Base-by-base conservation (phyloP, 805 yeast species). In the Saccharomycopsis selenospora region DNA sequence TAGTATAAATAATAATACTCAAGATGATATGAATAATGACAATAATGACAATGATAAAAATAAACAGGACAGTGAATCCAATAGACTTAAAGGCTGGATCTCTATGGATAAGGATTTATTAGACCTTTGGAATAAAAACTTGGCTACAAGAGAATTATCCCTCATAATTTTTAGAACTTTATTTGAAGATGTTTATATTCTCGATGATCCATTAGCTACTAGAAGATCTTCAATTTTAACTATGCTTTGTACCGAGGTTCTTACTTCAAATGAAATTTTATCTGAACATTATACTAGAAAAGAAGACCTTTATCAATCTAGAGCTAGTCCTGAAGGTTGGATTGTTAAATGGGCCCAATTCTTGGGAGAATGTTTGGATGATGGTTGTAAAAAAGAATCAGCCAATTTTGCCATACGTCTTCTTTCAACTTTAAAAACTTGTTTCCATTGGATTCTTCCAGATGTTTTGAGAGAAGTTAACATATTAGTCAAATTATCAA, bases 381-480 rank as follows among this genome's bases (percentile, higher is more conserved):
- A 30, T 13, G 44, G 46, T 13, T 48, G 51, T 30, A 25, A 17
- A 67, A 41, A 65, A 66, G 40, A 59, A 59, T 40, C 70, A 45
- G 59, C 71, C 18, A 71, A 68, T 43, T 81, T 81, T 59, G 80
- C 80, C 2, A 75, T 84, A 38, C 80, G 84, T 58, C 71, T 85
- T 3, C 68, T 93, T 36, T 86, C 89, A 53, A 83, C 95, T 3
- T 75, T 91, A 59, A 93, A 93, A 60, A 83, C 95, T 0, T 85
- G 95, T 57, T 72, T 93, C 51, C 89, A 85, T 57, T 93, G 99
- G 99, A 77, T 90, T 5, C 76, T 85, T 45, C 91, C 96, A 2
- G 70, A 77, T 13, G 79, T 90, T 1, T 73, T 91, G 47, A 75
- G 82, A 40, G 67, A 73, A 36, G 80, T 85, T 45, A 79, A 85